Percentiles rank a stretch among this genome's conserved stretches.
Evolutionary conservation across 140 eudicot genomes (phyloP).

Genomic region (Bidens hawaiensis): DNA sequence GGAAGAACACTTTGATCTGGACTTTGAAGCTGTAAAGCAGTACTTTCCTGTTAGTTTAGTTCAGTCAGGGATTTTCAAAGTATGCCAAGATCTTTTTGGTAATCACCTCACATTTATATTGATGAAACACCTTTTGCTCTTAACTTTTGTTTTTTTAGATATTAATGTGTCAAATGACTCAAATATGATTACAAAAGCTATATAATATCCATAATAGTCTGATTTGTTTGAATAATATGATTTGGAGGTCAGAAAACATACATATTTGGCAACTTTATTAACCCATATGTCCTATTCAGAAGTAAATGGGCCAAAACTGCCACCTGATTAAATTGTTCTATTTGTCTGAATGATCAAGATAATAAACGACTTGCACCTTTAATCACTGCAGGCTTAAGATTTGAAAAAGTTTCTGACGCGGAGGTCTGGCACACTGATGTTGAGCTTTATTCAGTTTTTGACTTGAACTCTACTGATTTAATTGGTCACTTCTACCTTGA

Average conservation of each 20-base stretch:
- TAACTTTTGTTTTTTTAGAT: background rate
- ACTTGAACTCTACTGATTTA: slow-evolving; percentile 66
- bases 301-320: background rate
- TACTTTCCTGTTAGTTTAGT: slow-evolving; percentile 69
- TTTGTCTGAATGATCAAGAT: slow-evolving; percentile 2
- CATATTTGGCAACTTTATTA: background rate
- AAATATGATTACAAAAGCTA: background rate
- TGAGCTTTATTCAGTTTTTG: slow-evolving; percentile 75
- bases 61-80: slow-evolving; percentile 80
- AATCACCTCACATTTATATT: slow-evolving; percentile 16
- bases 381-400: slow-evolving; percentile 65
- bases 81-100: slow-evolving; percentile 92
- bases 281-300: background rate
- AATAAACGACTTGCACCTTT: slow-evolving; percentile 7
- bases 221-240: too few species aligned
- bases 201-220: background rate
- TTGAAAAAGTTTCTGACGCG: slow-evolving; percentile 65
- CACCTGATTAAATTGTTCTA: background rate
- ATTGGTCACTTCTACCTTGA: slow-evolving; percentile 91
- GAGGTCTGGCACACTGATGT: slow-evolving; percentile 76
- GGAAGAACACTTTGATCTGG: slow-evolving; percentile 65
- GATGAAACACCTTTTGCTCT: slow-evolving; percentile 1
- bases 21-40: slow-evolving; percentile 81
- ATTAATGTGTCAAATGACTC: background rate
- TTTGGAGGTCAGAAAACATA: background rate